These are phyloP conservation scores for Favolaschia claudopus DNA, from an alignment of 768 basidiomycete species.

Conservation along the genomic window DNA sequence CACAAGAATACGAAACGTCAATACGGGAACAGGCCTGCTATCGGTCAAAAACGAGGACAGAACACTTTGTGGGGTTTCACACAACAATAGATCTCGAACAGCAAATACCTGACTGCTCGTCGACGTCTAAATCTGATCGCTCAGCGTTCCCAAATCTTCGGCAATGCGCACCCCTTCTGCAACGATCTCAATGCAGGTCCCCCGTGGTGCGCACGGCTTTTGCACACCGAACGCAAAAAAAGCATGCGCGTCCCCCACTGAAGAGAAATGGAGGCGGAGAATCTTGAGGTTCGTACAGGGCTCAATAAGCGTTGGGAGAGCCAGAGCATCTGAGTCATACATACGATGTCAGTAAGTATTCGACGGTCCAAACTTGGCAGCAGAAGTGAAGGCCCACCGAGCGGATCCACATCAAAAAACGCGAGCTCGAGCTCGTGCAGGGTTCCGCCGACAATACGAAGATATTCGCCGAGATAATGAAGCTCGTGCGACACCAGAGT, in stretches of 20 bases:
- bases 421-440: slow-evolving; percentile 5
- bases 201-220: too few relatives aligned
- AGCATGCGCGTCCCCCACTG: not conserved
- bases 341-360: not conserved
- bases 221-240: slow-evolving; percentile 8
- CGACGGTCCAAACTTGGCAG: not conserved
- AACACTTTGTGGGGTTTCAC: too few relatives aligned
- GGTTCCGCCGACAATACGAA: not conserved
- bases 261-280: not conserved
- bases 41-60: too few relatives aligned
- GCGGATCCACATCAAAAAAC: not conserved
- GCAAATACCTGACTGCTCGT: too few relatives aligned
- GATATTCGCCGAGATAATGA: slow-evolving; percentile 1
- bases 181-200: too few relatives aligned
- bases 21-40: too few relatives aligned
- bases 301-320: not conserved
- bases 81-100: too few relatives aligned
- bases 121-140: too few relatives aligned
- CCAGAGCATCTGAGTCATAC: not conserved
- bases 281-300: not conserved
- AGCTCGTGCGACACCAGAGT: slow-evolving; percentile 1
- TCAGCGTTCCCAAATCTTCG: too few relatives aligned
- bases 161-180: too few relatives aligned
- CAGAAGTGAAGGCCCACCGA: not conserved
- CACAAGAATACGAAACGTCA: too few relatives aligned